Evolutionary conservation across 768 basidiomycete genomes (phyloP), one percentile per base, ranked within the genome.

Genomic region (Lactarius akahatsu): DNA sequence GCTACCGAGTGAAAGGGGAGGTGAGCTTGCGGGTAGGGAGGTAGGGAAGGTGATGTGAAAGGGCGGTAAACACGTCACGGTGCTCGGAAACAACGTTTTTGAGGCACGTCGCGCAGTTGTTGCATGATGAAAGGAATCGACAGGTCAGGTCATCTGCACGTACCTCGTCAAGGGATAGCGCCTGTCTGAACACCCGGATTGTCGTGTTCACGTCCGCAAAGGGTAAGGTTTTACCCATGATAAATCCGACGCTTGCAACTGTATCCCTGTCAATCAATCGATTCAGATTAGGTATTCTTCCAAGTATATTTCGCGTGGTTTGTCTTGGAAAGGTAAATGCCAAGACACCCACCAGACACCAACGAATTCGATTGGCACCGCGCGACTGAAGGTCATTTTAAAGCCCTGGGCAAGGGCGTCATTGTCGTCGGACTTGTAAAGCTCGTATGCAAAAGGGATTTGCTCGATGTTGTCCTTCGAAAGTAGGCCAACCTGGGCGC

Each of bases 101-200:
- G 34, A 38, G 15, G 43, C 57, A 30, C 16, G 50, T 38, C 11
- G 36, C 38, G 23, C 57, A 38, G 36, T 13, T 11, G 36, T 34
- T 10, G 59, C 34, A 70, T 45, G 57, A 8, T 34, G 36, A 30
- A 11, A 58, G 38, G n/a, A 47, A 23, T 18, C 8, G 23, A 38
- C 15, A 32, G 7, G 62, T 41, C 32, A 30, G 57, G 26, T 34
- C 8, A 34, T 34, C 34, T 34, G 34, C 9, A 32, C 23, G 26
- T 20, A 36, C 34, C 34, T 36, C 91, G 68, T 93, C 90, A 47
- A 94, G 82, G 11, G 91, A 79, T 23, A 92, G 78, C 0, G 91
- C 92, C 57, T 94, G 92, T 16, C 92, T 80, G 75, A 93, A 92
- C 4, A 81, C 83, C 77, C 81, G 86, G 73, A 93, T 87, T 15